A percentile compares a stretch with the other conserved stretches of the same genome.
phyloP scores from a whole-genome alignment of 2,329 filamentous ascomycete genomes.

The Aspergillaceae sp. region DNA sequence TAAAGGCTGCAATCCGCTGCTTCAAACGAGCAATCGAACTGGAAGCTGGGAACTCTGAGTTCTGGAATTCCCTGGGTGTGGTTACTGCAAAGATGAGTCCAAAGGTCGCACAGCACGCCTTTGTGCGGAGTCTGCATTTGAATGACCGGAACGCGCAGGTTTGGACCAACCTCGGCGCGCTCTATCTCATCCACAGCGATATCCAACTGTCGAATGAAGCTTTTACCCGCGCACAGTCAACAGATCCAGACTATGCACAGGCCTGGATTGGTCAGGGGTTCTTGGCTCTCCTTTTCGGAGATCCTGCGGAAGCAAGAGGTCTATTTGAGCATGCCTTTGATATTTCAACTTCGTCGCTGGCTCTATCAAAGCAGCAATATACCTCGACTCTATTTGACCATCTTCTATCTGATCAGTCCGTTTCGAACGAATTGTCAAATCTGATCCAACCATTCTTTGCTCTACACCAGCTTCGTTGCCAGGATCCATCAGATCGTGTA shows the following conservation, averaged over 20 bases:
- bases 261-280: conserved; percentile 93
- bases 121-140: conserved; percentile 83
- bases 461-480: conserved; percentile 66
- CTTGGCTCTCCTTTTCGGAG: conserved; percentile 67
- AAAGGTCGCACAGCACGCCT: conserved; percentile 82
- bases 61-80: conserved; percentile 94
- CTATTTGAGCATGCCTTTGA: conserved; percentile 93
- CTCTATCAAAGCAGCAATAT: conserved; percentile 69
- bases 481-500: conserved; percentile 61
- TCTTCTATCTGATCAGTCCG: conserved; percentile 51
- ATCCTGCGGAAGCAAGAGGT: conserved; percentile 66
- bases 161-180: conserved; percentile 84
- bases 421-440: conserved; percentile 46
- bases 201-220: conserved; percentile 77
- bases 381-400: conserved; percentile 75
- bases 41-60: conserved; percentile 87
- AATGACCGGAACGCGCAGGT: conserved; percentile 77
- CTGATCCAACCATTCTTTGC: conserved; percentile 84
- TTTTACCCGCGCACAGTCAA: conserved; percentile 84
- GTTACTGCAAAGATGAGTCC: conserved; percentile 80
- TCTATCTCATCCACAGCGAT: conserved; percentile 80
- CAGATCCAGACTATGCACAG: conserved; percentile 85
- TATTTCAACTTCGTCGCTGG: conserved; percentile 69
- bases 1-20: conserved; percentile 74
- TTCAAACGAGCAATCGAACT: conserved; percentile 96